Evolutionary conservation across 2,329 filamentous ascomycete genomes (phyloP).

Genomic region (Arthroderma sp.): DNA sequence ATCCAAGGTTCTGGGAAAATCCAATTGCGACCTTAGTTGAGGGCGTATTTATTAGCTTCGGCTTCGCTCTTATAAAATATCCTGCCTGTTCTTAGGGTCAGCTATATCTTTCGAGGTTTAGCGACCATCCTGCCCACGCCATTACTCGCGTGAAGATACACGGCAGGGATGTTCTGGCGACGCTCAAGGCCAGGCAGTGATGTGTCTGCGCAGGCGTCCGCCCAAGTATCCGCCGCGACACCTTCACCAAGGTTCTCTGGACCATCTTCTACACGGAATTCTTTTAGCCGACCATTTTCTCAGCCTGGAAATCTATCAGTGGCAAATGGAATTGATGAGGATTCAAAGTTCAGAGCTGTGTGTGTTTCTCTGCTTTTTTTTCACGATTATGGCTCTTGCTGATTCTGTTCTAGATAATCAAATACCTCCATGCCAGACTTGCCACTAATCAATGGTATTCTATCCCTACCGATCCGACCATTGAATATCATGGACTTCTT

Average conservation of each 20-base stretch:
- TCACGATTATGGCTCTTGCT: background rate
- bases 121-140: background rate
- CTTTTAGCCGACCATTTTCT: slow-evolving; percentile 6
- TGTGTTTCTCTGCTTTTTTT: background rate
- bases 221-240: slow-evolving; percentile 8
- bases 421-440: slow-evolving; percentile 18
- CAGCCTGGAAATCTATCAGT: slow-evolving; percentile 8
- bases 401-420: slow-evolving; percentile 15
- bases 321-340: slow-evolving; percentile 15
- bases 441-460: slow-evolving; percentile 17
- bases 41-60: too few relatives aligned
- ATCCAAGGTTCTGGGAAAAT: too few relatives aligned
- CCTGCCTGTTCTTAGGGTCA: background rate
- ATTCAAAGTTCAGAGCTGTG: slow-evolving; percentile 16
- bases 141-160: background rate
- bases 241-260: slow-evolving; percentile 10
- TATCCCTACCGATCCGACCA: slow-evolving; percentile 7
- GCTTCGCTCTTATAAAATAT: too few relatives aligned
- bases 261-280: slow-evolving; percentile 4
- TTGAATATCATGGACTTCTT: slow-evolving; percentile 23
- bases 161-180: slow-evolving; percentile 11
- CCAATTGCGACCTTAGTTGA: too few relatives aligned
- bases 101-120: background rate
- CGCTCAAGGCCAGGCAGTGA: slow-evolving; percentile 2
- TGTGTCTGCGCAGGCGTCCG: slow-evolving; percentile 1